These are phyloP conservation scores for Leucogyrophana mollusca DNA, from an alignment of 768 basidiomycete species.

Conservation along the genomic window DNA sequence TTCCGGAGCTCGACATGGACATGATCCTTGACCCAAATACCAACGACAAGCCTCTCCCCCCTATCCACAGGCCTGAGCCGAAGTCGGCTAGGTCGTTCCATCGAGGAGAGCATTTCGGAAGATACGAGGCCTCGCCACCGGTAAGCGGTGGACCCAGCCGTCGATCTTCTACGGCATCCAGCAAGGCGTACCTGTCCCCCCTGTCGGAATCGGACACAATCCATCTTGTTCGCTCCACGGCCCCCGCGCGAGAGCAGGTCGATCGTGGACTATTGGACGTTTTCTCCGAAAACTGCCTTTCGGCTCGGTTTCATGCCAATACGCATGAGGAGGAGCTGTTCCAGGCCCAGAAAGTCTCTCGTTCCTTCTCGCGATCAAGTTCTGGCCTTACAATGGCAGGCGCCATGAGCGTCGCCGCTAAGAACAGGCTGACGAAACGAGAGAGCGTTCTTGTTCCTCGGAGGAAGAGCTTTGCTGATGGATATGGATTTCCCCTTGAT, in stretches of 20 bases:
- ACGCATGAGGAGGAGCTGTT: conserved; percentile 65
- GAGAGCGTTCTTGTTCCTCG: conserved; percentile 70
- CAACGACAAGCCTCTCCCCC: conserved; percentile 3
- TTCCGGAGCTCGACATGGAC: conserved; percentile 44
- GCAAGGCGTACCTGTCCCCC: conserved; percentile 58
- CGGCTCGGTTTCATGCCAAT: conserved; percentile 65
- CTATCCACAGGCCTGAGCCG: conserved; percentile 1
- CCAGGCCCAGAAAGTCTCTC: conserved; percentile 45
- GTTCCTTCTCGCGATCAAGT: conserved; percentile 51
- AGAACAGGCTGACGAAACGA: conserved; percentile 57
- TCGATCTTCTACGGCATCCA: conserved; percentile 62
- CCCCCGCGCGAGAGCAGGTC: conserved; percentile 63
- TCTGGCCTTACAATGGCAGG: conserved; percentile 62
- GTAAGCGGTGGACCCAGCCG: conserved; percentile 39
- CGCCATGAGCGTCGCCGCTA: conserved; percentile 52
- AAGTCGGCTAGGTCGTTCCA: conserved; percentile 16
- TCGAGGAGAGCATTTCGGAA: conserved; percentile 13
- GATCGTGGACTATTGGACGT: conserved; percentile 82
- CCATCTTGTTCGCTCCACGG: conserved; percentile 65
- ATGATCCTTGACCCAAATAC: conserved; percentile 8
- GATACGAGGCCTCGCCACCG: conserved; percentile 16
- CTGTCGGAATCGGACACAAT: conserved; percentile 49
- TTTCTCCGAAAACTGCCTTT: conserved; percentile 69
- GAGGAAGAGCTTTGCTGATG: conserved; percentile 47
- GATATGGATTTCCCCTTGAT: neutral